Base-by-base conservation (phyloP, 2,329 filamentous ascomycete genomes). In the Penicillium sp. region DNA sequence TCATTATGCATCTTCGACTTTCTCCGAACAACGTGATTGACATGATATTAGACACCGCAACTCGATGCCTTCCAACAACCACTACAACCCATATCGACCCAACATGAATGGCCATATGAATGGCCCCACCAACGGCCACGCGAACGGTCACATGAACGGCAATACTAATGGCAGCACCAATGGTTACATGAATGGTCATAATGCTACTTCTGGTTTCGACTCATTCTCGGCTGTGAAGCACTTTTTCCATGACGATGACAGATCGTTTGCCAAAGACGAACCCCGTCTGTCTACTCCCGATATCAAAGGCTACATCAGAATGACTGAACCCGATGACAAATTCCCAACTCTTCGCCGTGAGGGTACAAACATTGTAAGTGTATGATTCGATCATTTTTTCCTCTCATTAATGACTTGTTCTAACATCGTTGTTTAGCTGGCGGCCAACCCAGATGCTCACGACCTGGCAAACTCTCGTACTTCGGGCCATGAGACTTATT, bases 161-260 rank as follows among this genome's bases (percentile, higher is more conserved):
- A 21, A 41, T 22, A 22, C 39, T 3, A 41, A 41, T 22, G 19
- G 27, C 27, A 29, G 9, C 27, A 22, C 19, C 11, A 41, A 41
- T 14, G 39, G 39, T 19, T 41, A 41, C 22, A 41, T 41, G 39
- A 41, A 9, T 41, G 19, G 60, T 19, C 73, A 70, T 53, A 70
- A 62, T 53, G 66, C 63, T 33, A 57, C 59, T 13, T 63, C 69
- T n/a, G 84, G 84, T 39, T 79, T 96, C 56, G 92, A 95, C 60
- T 88, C 90, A 64, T 91, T 91, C 68, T 93, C 95, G 76, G 92
- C 90, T 13, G 85, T 91, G 26, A 87, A 90, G 54, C 96, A 96
- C 69, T 81, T 96, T 37, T 96, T 97, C 71, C 89, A 91, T 67
- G 91, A 93, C 69, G 91, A 92, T 58, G 87, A 92, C 56, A 73